Base-by-base conservation (phyloP, 1,139 yeast species). In the Candida freyschussii region DNA sequence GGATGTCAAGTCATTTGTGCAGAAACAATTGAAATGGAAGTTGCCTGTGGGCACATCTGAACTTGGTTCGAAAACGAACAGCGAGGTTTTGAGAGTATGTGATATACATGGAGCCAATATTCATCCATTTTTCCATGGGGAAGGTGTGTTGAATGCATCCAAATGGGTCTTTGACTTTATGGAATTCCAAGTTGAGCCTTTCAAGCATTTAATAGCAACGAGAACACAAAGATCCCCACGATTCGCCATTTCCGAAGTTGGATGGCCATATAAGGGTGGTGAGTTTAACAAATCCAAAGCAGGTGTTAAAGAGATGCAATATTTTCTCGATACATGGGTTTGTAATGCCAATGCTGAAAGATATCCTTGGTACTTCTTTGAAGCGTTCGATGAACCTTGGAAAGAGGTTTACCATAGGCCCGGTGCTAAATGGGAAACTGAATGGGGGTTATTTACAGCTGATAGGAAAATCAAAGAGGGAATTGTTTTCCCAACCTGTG, bases 351-450 rank as follows among this genome's bases (percentile, higher is more conserved):
- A 61, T 27, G 31, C 51, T 12, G 45, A 51, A 11, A 45, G 55
- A 3, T 56, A 66, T 30, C 73, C 69, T 0, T 80, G 80, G 77
- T 78, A 62, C 48, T 78, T 68, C 60, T 76, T 77, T 50, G 85
- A 79, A 49, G 86, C 83, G 0, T 78, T 77, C 55, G 86, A 80
- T 55, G 83, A 77, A 49, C 83, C 84, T 0, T 78, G 85, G 84
- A 78, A 78, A 44, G 55, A 57, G 33, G 53, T 72, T 0, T 75
- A 69, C 52, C 67, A 73, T 51, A 69, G 68, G 18, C 63, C 57
- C 1, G 63, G 62, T 5, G 61, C 66, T 32, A 56, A 54, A 35
- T 78, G 85, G 86, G 86, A 78, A 48, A 72, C 83, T 0, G 76
- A 77, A 45, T 80, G 86, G 86, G 87, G 86, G 0, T 41, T 80